phyloP scores from a whole-genome alignment of 495 filamentous ascomycete genomes.

The Talaromyces liani region DNA sequence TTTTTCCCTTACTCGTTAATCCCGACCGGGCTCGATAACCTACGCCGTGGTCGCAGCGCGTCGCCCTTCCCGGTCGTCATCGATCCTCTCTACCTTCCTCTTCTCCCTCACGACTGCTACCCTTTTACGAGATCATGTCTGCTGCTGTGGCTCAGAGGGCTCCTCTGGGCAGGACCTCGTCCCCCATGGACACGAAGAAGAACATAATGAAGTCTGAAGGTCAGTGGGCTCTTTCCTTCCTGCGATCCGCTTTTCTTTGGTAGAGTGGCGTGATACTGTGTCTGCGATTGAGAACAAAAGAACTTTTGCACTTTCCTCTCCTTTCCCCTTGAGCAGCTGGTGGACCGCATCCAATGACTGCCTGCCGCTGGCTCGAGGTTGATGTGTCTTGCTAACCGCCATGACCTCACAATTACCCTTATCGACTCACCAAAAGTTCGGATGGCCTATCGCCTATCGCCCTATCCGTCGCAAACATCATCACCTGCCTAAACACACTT shows the following conservation, averaged over 20 bases:
- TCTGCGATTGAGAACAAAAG: not conserved
- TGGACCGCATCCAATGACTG: constrained; percentile 18
- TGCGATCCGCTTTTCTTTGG: not conserved
- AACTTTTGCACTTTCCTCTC: not conserved
- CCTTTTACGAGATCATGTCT: constrained; percentile 28
- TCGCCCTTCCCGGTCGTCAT: constrained; percentile 7
- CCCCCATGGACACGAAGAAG: constrained; percentile 48
- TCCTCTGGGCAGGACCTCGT: constrained; percentile 26
- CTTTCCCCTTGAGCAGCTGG: constrained; percentile 24
- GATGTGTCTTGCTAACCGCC: constrained; percentile 6
- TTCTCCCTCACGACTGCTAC: constrained; percentile 16
- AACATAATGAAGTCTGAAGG: constrained; percentile 36
- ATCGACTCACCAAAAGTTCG: constrained; percentile 5
- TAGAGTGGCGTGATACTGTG: not conserved
- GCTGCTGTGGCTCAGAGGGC: constrained; percentile 38
- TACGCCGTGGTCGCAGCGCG: not conserved
- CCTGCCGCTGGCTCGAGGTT: not conserved
- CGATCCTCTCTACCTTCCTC: constrained; percentile 20
- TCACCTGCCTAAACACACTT: not conserved
- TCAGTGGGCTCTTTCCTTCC: constrained; percentile 17
- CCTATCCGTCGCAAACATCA: not conserved
- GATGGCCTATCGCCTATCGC: not conserved
- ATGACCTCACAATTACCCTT: constrained; percentile 36
- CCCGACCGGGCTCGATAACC: not conserved
- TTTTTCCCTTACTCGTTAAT: not conserved